Evolutionary conservation across 495 filamentous ascomycete genomes (phyloP), one percentile per base, ranked within the genome.

Genomic region (Penicillium cataractarum): DNA sequence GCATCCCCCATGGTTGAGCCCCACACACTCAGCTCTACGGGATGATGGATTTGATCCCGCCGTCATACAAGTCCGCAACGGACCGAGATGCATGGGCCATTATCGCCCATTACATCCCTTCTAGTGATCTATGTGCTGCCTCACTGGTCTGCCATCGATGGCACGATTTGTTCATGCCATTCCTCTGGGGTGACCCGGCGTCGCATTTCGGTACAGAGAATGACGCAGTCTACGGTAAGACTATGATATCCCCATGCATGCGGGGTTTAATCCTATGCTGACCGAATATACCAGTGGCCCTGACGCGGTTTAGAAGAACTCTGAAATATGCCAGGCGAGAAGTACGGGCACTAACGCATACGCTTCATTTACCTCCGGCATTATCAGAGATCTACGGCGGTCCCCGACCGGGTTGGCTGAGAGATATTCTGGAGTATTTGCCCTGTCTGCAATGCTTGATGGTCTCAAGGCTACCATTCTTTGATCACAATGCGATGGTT

Each of bases 131-230:
- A 2, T 88, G 85, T 66, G 80, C 84, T 12, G 82, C 81, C 3
- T 82, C 83, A 12, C 68, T 88, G 35, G 87, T 88, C 21, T 86
- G 81, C 68, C 81, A 71, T 50, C 75, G 77, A 72, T 87, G 87
- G 84, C 84, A 89, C 70, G 66, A 72, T 49, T 74, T 84, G n/a
- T 88, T 89, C 56, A 77, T 82, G 65, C 84, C 86, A 1, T 82
- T 82, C 63, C 74, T 90, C 0, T 90, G 87, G 87, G 86, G 86
- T n/a, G 79, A 86, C 66, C 87, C 87, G 29, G 84, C 83, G 0
- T 85, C 86, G 26, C 84, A 87, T 64, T 90, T 89, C 68, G 85
- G 84, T 32, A 82, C 78, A 13, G 81, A 87, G 19, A 85, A 86
- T 68, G 87, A 89, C 67, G 82, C 81, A 6, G 85, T 89, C 44